Base-by-base conservation (phyloP, 1,284 basidiomycete genomes). In the Papiliotrema laurentii region DNA sequence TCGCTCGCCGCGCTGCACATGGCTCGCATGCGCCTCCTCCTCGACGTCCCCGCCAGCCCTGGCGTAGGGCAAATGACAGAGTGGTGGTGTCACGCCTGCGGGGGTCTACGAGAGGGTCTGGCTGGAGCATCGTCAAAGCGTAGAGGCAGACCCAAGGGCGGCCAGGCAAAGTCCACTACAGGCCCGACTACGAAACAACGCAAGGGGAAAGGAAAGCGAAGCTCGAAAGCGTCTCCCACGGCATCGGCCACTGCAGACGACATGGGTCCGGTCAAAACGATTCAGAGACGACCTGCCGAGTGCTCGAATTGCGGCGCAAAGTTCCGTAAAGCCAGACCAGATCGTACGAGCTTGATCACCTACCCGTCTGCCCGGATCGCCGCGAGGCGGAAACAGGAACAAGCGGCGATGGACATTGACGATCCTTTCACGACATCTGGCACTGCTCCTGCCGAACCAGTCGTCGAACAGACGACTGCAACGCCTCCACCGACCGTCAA, bases 1-100 rank as follows among this genome's bases (percentile, higher is more conserved):
- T 41, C 60, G 22, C 58, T 68, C 27, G 58, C 66, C 24, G 64
- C 68, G 2, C 57, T 71, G 1, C 64, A 71, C 34, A 46, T 64
- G 16, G 68, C 68, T 10, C 55, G 68, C 19, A 36, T 68, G 14
- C 52, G 62, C 19, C 49, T 71, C 2, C 40, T 62, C 5, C 46
- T 61, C 19, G 42, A 45, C n/a, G 45, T 59, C 5, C 55, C 55
- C 2, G 28, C 53, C 47, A 18, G 34, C 55, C 56, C 16, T 49
- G 50, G 5, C 37, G 37, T 22, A 41, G 50, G 28, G 43, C 49
- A 14, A 54, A 52, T 13, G 26, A 16, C 22, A 33, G 49, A 47
- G 19, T 58, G 57, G 54, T 68, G 55, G 61, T 69, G 59, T 56
- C 50, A 55, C 45, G 43, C 24, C 11, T 71, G 61, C 55, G 71